Conservation (phyloP, 768 basidiomycete species). For the Saitozyma sp. region DNA sequence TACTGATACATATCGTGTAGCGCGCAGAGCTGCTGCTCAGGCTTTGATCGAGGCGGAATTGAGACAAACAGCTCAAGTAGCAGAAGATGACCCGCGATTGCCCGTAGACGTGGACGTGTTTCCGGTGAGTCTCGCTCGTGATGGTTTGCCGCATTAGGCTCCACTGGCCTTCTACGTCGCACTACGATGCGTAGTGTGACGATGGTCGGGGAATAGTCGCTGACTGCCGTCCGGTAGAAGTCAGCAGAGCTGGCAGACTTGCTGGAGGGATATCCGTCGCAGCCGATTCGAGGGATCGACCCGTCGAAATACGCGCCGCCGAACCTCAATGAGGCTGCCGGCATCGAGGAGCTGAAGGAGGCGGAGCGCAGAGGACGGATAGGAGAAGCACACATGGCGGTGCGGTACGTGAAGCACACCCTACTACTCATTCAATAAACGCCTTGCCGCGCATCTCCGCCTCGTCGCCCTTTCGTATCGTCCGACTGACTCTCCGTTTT, state of each 20-base stretch:
- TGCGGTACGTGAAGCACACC: conserved; percentile 31
- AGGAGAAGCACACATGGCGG: conserved; percentile 46
- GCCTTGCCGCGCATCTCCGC: not conserved
- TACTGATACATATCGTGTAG: conserved; percentile 8
- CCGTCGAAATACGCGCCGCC: conserved; percentile 36
- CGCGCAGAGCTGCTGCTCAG: conserved; percentile 37
- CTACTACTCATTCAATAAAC: not conserved
- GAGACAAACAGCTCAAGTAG: conserved; percentile 28
- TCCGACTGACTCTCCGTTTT: not conserved
- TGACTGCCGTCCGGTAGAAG: conserved; percentile 41
- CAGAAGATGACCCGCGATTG: conserved; percentile 41
- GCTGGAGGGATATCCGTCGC: conserved; percentile 27
- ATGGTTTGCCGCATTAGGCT: not conserved
- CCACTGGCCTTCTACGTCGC: too few species aligned
- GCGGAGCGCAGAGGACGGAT: conserved; percentile 42
- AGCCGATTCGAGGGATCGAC: conserved; percentile 46
- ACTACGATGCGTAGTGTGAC: too few species aligned
- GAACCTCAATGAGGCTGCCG: conserved; percentile 15
- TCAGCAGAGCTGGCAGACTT: conserved; percentile 32
- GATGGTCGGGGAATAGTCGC: not conserved
- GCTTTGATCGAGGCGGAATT: conserved; percentile 49
- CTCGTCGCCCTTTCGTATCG: not conserved
- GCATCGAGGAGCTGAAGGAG: conserved; percentile 35
- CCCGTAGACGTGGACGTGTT: conserved; percentile 41
- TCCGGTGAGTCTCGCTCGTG: conserved; percentile 27